Base-by-base conservation (phyloP, 331 rosid species). In the Quercus phellos region DNA sequence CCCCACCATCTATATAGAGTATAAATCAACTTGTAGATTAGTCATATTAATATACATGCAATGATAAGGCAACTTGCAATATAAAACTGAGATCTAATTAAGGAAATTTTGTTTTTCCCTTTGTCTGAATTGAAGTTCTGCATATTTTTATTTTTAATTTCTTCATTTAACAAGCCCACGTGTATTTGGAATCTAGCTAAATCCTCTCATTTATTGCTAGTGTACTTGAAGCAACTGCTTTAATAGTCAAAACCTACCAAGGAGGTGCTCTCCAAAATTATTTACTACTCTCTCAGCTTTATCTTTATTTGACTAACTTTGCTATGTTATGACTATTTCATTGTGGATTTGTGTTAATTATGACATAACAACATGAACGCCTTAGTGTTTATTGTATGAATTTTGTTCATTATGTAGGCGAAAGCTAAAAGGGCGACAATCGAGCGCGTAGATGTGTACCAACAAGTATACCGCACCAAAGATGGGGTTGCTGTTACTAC, bases 201-300 rank as follows among this genome's bases (percentile, higher is more conserved):
- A 78, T 42, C 3, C 8, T 4, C 29, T 56, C 5, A 10, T 16
- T n/a, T 59, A 78, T 68, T 83, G 59, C 86, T 54, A 63, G 35
- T 83, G 70, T 78, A 61, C 50, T 4, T 46, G 50, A 76, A 74
- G 78, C 34, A 77, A 63, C 66, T 72, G 30, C 38, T 4, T 13
- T 67, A 51, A 55, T 69, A 56, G 61, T 82, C 12, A 51, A 78
- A 55, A 46, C 53, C 38, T 61, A 27, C 29, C 14, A 32, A 12
- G 24, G 17, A 30, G 32, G 32, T 77, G 71, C 51, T 56, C 32
- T 56, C 24, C 32, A 72, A 66, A 74, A 21, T 70, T 17, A 75
- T 46, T 27, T 6, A 60, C 22, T 18, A 60, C 38, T 26, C 53
- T 63, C 30, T 13, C 17, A 64, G 34, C 55, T 72, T 68, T 73